phyloP scores from a whole-genome alignment of 2,329 filamentous ascomycete species.

The Alternaria novae-zelandiae region DNA sequence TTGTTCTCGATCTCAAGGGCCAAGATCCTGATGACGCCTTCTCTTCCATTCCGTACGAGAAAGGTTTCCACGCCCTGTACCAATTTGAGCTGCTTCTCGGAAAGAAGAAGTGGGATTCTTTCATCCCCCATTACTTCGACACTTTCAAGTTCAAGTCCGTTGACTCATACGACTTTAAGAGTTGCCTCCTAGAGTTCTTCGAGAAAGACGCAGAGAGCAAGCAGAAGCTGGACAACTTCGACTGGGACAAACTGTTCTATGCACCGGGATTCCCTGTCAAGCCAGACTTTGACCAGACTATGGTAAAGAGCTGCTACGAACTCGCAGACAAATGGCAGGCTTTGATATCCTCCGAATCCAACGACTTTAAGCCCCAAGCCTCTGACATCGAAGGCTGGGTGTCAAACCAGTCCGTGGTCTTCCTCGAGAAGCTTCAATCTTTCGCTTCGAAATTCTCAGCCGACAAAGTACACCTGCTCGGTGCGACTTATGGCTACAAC shows the following conservation, averaged over 20 bases:
- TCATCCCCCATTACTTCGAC: slow-evolving; percentile 93
- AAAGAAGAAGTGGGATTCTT: slow-evolving; percentile 87
- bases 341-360: slow-evolving; percentile 37
- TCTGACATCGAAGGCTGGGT: slow-evolving; percentile 76
- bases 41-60: slow-evolving; percentile 91
- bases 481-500: slow-evolving; percentile 71
- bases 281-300: slow-evolving; percentile 85
- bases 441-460: slow-evolving; percentile 69
- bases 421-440: slow-evolving; percentile 79
- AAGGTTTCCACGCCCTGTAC: slow-evolving; percentile 94
- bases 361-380: slow-evolving; percentile 64
- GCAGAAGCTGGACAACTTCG: slow-evolving; percentile 72
- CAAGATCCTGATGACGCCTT: slow-evolving; percentile 97
- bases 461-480: slow-evolving; percentile 73
- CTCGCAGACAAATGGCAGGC: slow-evolving; percentile 83
- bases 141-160: slow-evolving; percentile 85
- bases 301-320: slow-evolving; percentile 84
- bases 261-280: slow-evolving; percentile 87
- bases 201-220: slow-evolving; percentile 65
- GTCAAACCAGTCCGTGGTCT: slow-evolving; percentile 89
- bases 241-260: slow-evolving; percentile 93
- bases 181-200: slow-evolving; percentile 87
- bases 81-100: slow-evolving; percentile 86
- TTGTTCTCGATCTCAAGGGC: slow-evolving; percentile 84
- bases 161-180: slow-evolving; percentile 93